Evolutionary conservation across 2,329 filamentous ascomycete species (phyloP), one percentile per base, ranked within the genome.

Genomic region (Teratosphaeria gauchensis): DNA sequence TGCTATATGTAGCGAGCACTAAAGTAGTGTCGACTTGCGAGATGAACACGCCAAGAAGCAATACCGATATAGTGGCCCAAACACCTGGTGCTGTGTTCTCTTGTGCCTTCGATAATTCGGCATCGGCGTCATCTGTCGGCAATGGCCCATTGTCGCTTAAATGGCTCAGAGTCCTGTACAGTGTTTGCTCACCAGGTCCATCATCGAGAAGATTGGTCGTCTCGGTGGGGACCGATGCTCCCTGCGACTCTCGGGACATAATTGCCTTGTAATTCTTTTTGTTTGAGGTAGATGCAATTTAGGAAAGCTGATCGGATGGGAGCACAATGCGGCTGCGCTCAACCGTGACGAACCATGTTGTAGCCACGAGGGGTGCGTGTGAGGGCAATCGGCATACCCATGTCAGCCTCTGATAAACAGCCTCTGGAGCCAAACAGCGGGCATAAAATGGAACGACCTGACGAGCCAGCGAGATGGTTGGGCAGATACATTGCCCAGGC

Each of bases 21-120:
- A 92, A 83, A 0, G 89, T 89, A 71, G 90, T 87, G 68, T 92
- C 89, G 55, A 86, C 80, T 3, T 88, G 86, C 21, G 85, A 81
- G 7, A 92, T 78, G 68, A 89, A 89, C 48, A 91, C 62, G n/a
- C 84, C 84, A 56, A 86, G 62, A 1, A 71, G 58, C 1, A 71
- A 62, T 1, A 71, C 68, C 4, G 68, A 71, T 12, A 72, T 63
- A 7, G 66, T 68, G 3, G 61, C 63, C 57, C 63, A 69, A 8
- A 67, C 61, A 4, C 62, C 60, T 28, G 16, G 9, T 16, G 30
- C 54, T 42, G 19, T 24, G 11, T 35, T 21, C 8, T 46, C 54
- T 30, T 21, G 33, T 21, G 56, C 52, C 53, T 60, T 61, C 19
- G 62, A 58, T 11, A 54, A 51, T 55, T 64, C 62, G 19, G 62